Evolutionary conservation across 1,139 yeast species (phyloP).

Genomic region (Wickerhamiella infanticola): DNA sequence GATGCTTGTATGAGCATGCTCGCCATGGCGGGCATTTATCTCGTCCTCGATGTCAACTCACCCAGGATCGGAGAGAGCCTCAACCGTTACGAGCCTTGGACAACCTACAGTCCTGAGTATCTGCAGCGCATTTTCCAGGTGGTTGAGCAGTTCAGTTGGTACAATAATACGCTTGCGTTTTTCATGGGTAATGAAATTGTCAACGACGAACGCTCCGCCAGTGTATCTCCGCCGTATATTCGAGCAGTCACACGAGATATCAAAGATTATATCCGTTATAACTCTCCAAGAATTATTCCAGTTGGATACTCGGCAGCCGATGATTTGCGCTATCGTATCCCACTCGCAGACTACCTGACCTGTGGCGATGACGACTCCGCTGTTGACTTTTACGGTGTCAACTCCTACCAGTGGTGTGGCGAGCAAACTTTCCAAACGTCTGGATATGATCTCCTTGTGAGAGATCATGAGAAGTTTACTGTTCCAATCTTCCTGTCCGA

Average conservation of each 20-base stretch:
- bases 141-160: constrained; percentile 67
- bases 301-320: constrained; percentile 93
- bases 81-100: constrained; percentile 56
- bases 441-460: constrained; percentile 51
- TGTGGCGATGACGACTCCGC: constrained; percentile 51
- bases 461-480: constrained; percentile 45
- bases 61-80: constrained; percentile 51
- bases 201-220: constrained; percentile 63
- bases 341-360: constrained; percentile 68
- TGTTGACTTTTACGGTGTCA: constrained; percentile 81
- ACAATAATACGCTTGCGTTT: constrained; percentile 79
- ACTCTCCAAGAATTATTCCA: constrained; percentile 60
- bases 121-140: constrained; percentile 62
- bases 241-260: constrained; percentile 88
- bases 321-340: constrained; percentile 51
- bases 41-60: constrained; percentile 74
- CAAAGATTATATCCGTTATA: constrained; percentile 58
- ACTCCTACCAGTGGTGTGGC: constrained; percentile 87
- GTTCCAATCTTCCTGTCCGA: constrained; percentile 81
- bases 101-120: constrained; percentile 53
- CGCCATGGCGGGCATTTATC: constrained; percentile 78
- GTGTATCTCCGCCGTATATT: constrained; percentile 44
- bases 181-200: constrained; percentile 89
- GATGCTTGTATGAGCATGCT: constrained; percentile 78
- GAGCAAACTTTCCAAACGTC: constrained; percentile 45